These are phyloP conservation scores for Fabrea salina DNA, from an alignment of 169 alveolate genomes.

Conservation along the genomic window DNA sequence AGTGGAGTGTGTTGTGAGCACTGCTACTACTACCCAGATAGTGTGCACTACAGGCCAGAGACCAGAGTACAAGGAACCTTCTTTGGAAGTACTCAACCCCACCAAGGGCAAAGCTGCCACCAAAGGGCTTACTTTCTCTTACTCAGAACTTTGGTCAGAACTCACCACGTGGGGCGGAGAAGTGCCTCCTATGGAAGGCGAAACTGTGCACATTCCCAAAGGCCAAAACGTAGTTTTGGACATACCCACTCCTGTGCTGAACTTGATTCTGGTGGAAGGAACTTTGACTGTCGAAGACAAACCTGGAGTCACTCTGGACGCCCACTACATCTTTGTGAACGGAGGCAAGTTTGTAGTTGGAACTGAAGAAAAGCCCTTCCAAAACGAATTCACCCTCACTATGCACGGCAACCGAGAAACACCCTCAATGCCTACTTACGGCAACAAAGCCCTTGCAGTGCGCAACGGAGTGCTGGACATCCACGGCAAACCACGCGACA, in stretches of 20 bases:
- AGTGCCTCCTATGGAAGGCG: conserved; percentile 71
- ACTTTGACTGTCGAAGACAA: conserved; percentile 42
- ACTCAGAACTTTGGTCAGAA: conserved; percentile 52
- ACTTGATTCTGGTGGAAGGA: conserved; percentile 63
- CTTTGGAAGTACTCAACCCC: background rate
- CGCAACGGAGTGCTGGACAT: conserved; percentile 55
- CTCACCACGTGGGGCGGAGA: conserved; percentile 76
- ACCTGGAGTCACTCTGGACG: conserved; percentile 55
- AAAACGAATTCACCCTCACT: conserved; percentile 50
- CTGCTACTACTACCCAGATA: conserved; percentile 40
- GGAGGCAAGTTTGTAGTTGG: conserved; percentile 63
- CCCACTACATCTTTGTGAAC: conserved; percentile 55
- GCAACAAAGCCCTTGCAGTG: conserved; percentile 60
- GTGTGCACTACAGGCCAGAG: conserved; percentile 8
- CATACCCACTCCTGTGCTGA: conserved; percentile 46
- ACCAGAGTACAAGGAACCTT: background rate
- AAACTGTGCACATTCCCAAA: conserved; percentile 60
- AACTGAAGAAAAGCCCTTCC: conserved; percentile 52
- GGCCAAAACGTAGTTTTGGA: conserved; percentile 68
- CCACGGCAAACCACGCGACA: conserved; percentile 53
- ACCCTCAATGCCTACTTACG: conserved; percentile 55
- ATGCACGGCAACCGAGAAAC: conserved; percentile 57
- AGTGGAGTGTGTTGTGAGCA: background rate
- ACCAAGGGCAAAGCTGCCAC: conserved; percentile 15
- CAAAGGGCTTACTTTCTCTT: conserved; percentile 9